Evolutionary conservation across 768 basidiomycete genomes (phyloP).

Genomic region (Lactarius vividus): DNA sequence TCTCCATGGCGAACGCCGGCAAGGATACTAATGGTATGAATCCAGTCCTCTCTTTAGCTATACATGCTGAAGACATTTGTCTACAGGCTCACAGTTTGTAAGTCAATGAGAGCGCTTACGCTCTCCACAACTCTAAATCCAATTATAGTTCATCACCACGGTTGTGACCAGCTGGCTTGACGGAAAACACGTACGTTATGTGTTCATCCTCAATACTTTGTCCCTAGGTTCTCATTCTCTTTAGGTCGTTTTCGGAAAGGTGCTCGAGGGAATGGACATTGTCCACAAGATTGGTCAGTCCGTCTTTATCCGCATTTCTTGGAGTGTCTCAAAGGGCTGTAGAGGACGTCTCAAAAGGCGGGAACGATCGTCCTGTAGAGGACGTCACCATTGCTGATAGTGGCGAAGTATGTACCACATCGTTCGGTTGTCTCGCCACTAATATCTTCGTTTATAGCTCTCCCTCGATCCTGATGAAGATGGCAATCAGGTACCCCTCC

Average conservation of each 20-base stretch:
- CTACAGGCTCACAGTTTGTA: slow-evolving; percentile 82
- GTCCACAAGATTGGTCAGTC: slow-evolving; percentile 67
- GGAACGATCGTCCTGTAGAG: slow-evolving; percentile 67
- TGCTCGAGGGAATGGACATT: slow-evolving; percentile 91
- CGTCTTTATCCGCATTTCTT: neutral
- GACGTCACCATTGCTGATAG: slow-evolving; percentile 80
- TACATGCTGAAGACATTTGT: slow-evolving; percentile 18
- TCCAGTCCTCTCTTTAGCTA: slow-evolving; percentile 1
- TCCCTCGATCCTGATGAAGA: slow-evolving; percentile 56
- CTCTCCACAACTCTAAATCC: slow-evolving; percentile 15
- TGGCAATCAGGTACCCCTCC: slow-evolving; percentile 89
- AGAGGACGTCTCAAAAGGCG: slow-evolving; percentile 75
- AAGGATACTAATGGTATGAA: slow-evolving; percentile 85
- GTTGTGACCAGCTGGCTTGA: slow-evolving; percentile 87
- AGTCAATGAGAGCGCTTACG: slow-evolving; percentile 31
- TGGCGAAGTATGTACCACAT: slow-evolving; percentile 67
- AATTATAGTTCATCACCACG: slow-evolving; percentile 84
- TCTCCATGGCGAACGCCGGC: slow-evolving; percentile 95
- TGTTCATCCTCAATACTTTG: slow-evolving; percentile 9
- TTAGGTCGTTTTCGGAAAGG: slow-evolving; percentile 90
- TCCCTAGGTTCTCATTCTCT: slow-evolving; percentile 26
- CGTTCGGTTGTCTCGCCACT: slow-evolving; percentile 9
- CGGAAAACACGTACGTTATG: slow-evolving; percentile 67
- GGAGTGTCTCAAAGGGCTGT: slow-evolving; percentile 26
- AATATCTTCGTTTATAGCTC: slow-evolving; percentile 40